Evolutionary conservation across 129 eudicot species (phyloP).

Genomic region (sunflower (Helianthus annuus)): HanXRQr2.0-SUNRISE NC_035448.2:141483797-141484296

Average conservation of each 20-base stretch:
- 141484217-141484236: too few relatives aligned
- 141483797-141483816: constrained; percentile 74
- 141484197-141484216: too few relatives aligned
- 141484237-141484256: too few relatives aligned
- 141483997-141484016: constrained; percentile 79
- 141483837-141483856: constrained; percentile 60
- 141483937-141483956: constrained; percentile 89
- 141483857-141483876: background rate
- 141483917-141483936: background rate
- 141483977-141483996: constrained; percentile 96
- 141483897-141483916: background rate
- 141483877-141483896: constrained; percentile 3
- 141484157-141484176: too few relatives aligned
- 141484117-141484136: too few relatives aligned
- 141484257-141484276: too few relatives aligned
- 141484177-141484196: too few relatives aligned
- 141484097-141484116: background rate
- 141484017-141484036: background rate
- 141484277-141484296: too few relatives aligned
- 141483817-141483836: constrained; percentile 90
- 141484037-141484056: background rate
- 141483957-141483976: constrained; percentile 93
- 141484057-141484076: background rate
- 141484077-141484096: background rate
- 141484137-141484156: too few relatives aligned